Base-by-base conservation (phyloP, 805 yeast genomes). In the Kuraishia floccosa region DNA sequence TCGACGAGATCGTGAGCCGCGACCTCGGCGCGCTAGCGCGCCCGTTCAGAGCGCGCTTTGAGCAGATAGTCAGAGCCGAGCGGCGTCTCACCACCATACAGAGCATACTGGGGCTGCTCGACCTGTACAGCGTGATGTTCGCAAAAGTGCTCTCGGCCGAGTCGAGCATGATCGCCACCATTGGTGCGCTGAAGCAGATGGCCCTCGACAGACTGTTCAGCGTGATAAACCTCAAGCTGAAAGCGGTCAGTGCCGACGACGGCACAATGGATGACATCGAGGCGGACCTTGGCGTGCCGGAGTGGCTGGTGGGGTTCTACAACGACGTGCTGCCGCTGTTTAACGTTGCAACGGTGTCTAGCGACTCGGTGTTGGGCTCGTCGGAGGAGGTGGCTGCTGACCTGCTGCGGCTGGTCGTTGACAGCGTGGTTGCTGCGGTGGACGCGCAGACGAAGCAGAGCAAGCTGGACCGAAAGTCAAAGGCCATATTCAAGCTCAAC, bases 231-330 rank as follows among this genome's bases (percentile, higher is more conserved):
- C 49, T 53, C n/a, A 59, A 56, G 30, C 43, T 63, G 22, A 52
- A 53, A 24, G 24, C 31, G n/a, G 28, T 38, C 12, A 20, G 20
- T 11, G 16, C 17, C 8, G 20, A n/a, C 10, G 17, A 10, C 10
- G 18, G 39, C 53, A 46, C 54, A 44, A 11, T 54, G 44, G 44
- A 59, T 34, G 49, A 50, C 24, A 37, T 65, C 12, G 49, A 58
- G 31, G 65, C 65, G 18, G 83, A 83, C 37, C 56, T 82, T 15
- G 70, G 77, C 37, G 76, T 94, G 4, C 95, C 96, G 0, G 93
- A 82, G 36, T 87, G 93, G 86, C 55, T 82, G 15, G 58, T 68
- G 30, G 77, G 72, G n/a, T 74, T 77, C 40, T 64, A 79, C 29
- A 57, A 71, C 0, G 78, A 72, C 11, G 58, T 80, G 18, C 59